Evolutionary conservation across 1,139 yeast genomes (phyloP), one percentile per base, ranked within the genome.

Genomic region (Candida anutae): DNA sequence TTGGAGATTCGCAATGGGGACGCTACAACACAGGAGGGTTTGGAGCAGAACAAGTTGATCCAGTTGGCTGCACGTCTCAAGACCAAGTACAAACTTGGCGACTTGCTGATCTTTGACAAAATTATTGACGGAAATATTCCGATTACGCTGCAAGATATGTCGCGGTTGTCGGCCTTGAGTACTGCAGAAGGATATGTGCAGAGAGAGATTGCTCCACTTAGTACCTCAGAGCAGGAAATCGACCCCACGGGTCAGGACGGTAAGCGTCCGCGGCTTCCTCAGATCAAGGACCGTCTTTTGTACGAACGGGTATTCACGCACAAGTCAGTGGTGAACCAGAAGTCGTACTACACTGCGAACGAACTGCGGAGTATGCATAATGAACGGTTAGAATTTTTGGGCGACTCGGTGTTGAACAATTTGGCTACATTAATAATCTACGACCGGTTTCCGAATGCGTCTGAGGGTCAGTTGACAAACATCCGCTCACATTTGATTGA

Each of bases 331-430:
- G 70, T 79, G 16, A 74, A 75, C 36, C 73, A 72, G 36, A 71
- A 75, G 38, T 53, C 72, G 6, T 74, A 74, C 42, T 52, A 80
- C 28, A 60, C 72, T 8, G 71, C 67, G 28, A 54, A 61, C 2
- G 90, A 81, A 37, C 61, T 73, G 31, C 60, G 80, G 15, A 62
- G 68, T 26, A 58, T 76, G 3, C 90, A 87, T 46, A 87, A 90
- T 51, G 98, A 93, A 59, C 67, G 98, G 29, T 62, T 90, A 22
- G 99, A 93, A 55, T 93, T 87, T 48, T 58, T 87, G 24, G 99
- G 99, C 13, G 99, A 93, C 55, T 78, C 97, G 1, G 74, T 87
- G 13, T 60, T 90, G 38, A 84, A 87, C 46, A 73, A 73, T 35
- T 62, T 80, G 25, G 77, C 83, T 27, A 80, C 96, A 0, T 60